Base-by-base conservation (phyloP, 306 rosid species). In the Begonia loranthoides region DNA sequence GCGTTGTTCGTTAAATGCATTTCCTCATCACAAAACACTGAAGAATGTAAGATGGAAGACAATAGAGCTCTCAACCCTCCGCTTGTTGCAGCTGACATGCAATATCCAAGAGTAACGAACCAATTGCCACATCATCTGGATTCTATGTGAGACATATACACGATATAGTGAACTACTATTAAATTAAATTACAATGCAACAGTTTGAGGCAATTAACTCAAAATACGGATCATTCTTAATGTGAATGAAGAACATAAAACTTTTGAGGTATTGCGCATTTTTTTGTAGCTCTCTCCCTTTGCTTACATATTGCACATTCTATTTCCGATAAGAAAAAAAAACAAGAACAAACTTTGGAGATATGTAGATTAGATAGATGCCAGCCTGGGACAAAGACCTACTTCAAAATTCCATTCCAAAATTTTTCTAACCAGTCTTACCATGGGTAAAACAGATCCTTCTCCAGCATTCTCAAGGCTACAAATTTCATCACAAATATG, bases 401-500 rank as follows among this genome's bases (percentile, higher is more conserved):
- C n/a, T n/a, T n/a, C n/a, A n/a, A n/a, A n/a, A n/a, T n/a, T n/a
- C n/a, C n/a, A n/a, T n/a, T n/a, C n/a, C 79, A 89, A 67, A 56
- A 68, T 64, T 67, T 84, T 54, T 66, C 95, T 79, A 45, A 82
- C 83, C 60, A 94, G 80, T 70, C 95, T 82, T 71, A 89, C 78
- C 69, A 85, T 85, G 55, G 87, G 75, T 68, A 89, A 68, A 66
- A 85, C 77, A 66, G 94, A 85, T 57, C 73, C 64, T 79, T 89
- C 97, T 63, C 95, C 97, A 55, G 97, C 95, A 70, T 85, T 85
- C 73, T 89, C 90, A 39, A 89, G 90, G 78, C 95, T 89, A 81
- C 73, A 76, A 64, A 66, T 63, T 73, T 14, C 54, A 54, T 51
- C 38, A 54, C 49, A 51, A 28, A 52, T 65, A 52, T 60, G 66